Base-by-base conservation (phyloP, 495 filamentous ascomycete species). In the Aspergillus taichungensis region DNA sequence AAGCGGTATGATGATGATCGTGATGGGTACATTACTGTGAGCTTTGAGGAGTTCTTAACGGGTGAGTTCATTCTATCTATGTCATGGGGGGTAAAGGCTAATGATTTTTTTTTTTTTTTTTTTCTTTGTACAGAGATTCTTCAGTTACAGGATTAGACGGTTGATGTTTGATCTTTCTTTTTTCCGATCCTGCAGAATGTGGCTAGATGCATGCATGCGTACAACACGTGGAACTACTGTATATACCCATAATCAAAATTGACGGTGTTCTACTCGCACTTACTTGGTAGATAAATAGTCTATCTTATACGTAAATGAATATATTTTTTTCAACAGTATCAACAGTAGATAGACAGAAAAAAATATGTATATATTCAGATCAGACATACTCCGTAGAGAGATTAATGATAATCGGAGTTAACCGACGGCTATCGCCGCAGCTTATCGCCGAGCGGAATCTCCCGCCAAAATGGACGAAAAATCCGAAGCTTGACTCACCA, bases 1-100 rank as follows among this genome's bases (percentile, higher is more conserved):
- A 98, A 98, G 80, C 88, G 85, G 60, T 98, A 97, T 66, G 92
- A 98, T 51, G 86, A 94, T 47, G 92, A 98, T 66, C 79, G 92
- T 29, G 92, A 97, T 67, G 92, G 92, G 30, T 94, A 82, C 57
- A 87, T 90, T 43, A 88, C 84, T 6, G 60, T 90, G 42, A 87
- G 83, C 56, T 90, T 90, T 58, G 84, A 88, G 66, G 82, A 87
- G 49, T 87, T 87, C 58, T 72, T 88, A 60, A 85, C 80, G 12
- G 84, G 75, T 77, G 54, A 56, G 71, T 59, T 13, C 30, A 30
- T 0, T 45, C 6, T 35, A 5, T 24, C 18, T n/a, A 24, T 24
- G 4, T 11, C 40, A 34, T 10, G 32, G 34, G 34, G 11, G 1
- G 30, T 34, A 31, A 1, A 13, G 31, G 12, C 18, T 3, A n/a